A percentile compares a stretch with the other conserved stretches of the same genome.
Evolutionary conservation across 352 stramenopile genomes (phyloP).

Genomic region (Pythium brassicae): DNA sequence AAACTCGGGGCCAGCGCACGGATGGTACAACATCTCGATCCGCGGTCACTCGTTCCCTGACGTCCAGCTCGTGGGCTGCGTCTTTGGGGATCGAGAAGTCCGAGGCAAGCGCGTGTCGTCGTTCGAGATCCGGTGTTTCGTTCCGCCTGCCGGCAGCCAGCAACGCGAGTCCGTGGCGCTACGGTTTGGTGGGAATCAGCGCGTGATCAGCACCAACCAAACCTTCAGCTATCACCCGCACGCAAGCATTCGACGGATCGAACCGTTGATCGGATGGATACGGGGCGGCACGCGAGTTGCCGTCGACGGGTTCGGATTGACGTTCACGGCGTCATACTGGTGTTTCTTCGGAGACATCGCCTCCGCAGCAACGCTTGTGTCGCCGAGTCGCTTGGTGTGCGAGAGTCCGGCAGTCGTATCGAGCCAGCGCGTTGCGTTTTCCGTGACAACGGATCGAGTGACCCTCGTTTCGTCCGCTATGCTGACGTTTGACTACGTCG

Average conservation of each 20-base stretch:
- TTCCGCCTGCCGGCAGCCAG: background rate
- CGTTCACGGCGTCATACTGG: constrained; percentile 14
- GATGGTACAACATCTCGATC: constrained; percentile 19
- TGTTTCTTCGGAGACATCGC: constrained; percentile 31
- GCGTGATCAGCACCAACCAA: constrained; percentile 2
- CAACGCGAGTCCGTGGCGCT: constrained; percentile 6
- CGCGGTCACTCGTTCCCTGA: constrained; percentile 15
- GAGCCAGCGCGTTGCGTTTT: constrained; percentile 10
- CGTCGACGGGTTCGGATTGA: constrained; percentile 24
- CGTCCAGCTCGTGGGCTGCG: constrained; percentile 8
- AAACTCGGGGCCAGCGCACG: constrained; percentile 7
- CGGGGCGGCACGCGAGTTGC: constrained; percentile 23
- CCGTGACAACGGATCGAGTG: constrained; percentile 10
- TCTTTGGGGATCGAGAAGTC: constrained; percentile 14
- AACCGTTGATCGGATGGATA: constrained; percentile 29
- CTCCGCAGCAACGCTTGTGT: constrained; percentile 23
- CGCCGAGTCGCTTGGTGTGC: constrained; percentile 21
- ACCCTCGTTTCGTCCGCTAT: constrained; percentile 10
- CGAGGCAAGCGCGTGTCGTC: constrained; percentile 11
- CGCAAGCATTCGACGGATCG: constrained; percentile 20
- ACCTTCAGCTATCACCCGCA: constrained; percentile 13
- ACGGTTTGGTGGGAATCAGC: constrained; percentile 7
- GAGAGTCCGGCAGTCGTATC: constrained; percentile 17
- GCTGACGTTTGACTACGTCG: constrained; percentile 24
- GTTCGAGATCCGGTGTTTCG: constrained; percentile 14